Percentiles rank a stretch among this genome's conserved stretches.
These are phyloP conservation scores for Yarrowia sp. DNA, from an alignment of 805 yeast genomes.

Conservation along the genomic window DNA sequence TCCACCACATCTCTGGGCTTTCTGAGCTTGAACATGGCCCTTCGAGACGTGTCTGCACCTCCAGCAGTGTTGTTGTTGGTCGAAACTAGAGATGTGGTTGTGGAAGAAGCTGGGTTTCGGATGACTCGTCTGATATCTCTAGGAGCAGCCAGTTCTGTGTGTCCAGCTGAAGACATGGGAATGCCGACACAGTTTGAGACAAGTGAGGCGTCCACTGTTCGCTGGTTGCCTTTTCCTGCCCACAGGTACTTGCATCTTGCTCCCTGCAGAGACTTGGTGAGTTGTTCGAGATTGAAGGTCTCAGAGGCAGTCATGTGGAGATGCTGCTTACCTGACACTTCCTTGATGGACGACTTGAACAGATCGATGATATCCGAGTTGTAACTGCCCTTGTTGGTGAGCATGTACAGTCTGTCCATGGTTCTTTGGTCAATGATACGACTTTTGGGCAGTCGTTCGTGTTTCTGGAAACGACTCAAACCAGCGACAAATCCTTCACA, in stretches of 20 bases:
- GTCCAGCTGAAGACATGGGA: constrained; percentile 33
- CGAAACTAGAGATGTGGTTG: constrained; percentile 2
- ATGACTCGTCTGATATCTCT: constrained; percentile 27
- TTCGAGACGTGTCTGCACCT: constrained; percentile 15
- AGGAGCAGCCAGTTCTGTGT: constrained; percentile 8
- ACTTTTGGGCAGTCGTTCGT: constrained; percentile 59
- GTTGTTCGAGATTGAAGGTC: constrained; percentile 50
- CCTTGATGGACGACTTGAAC: constrained; percentile 77
- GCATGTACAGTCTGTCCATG: constrained; percentile 55
- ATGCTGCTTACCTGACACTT: constrained; percentile 55
- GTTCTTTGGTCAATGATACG: constrained; percentile 66
- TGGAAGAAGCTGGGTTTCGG: constrained; percentile 7
- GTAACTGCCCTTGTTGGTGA: constrained; percentile 55
- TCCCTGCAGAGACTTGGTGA: constrained; percentile 49
- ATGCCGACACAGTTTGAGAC: constrained; percentile 30
- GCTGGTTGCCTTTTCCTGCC: constrained; percentile 58
- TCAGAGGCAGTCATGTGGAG: constrained; percentile 49
- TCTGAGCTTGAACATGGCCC: constrained; percentile 34
- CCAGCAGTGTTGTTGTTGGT: not conserved
- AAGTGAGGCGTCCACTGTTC: constrained; percentile 44
- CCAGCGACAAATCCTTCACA: constrained; percentile 70
- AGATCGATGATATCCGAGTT: constrained; percentile 53
- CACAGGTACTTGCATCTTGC: constrained; percentile 52
- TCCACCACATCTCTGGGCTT: constrained; percentile 30
- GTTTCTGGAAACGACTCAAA: constrained; percentile 80